These are phyloP conservation scores for Hemisphaericaspora nanyangensis DNA, from an alignment of 805 yeast species.

Conservation along the genomic window DNA sequence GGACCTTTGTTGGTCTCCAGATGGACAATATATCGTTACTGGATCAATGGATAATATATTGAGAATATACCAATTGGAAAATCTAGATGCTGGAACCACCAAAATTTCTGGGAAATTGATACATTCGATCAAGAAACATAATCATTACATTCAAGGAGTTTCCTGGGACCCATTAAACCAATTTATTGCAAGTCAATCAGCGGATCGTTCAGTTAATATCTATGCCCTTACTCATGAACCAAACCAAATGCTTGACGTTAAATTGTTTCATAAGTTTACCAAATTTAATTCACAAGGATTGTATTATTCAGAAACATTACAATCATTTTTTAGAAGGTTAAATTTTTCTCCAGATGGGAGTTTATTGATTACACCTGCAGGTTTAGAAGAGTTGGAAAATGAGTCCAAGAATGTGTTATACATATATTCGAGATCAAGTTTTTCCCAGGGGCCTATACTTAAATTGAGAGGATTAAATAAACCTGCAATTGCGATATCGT, in stretches of 20 bases:
- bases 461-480: conserved; percentile 75
- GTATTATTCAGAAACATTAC: conserved; percentile 83
- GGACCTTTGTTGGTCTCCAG: conserved; percentile 93
- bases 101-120: conserved; percentile 55
- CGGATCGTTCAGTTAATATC: conserved; percentile 80
- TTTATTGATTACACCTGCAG: conserved; percentile 75
- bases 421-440: conserved; percentile 68
- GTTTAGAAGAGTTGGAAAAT: conserved; percentile 41
- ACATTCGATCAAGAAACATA: conserved; percentile 64
- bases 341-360: conserved; percentile 89
- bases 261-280: conserved; percentile 14
- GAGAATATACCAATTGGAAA: conserved; percentile 46
- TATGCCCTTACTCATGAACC: conserved; percentile 31
- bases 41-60: conserved; percentile 90
- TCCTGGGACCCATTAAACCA: conserved; percentile 89
- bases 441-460: conserved; percentile 68
- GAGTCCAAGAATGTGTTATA: conserved; percentile 63
- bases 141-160: conserved; percentile 93
- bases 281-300: conserved; percentile 21
- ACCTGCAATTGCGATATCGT: conserved; percentile 80
- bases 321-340: conserved; percentile 85
- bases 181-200: conserved; percentile 80
- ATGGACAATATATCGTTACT: conserved; percentile 67
- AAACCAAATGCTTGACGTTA: conserved; percentile 2
- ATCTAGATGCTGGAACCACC: conserved; percentile 15